Conservation (phyloP, 2,329 filamentous ascomycete species). For the Sphaerulina populicola region DNA sequence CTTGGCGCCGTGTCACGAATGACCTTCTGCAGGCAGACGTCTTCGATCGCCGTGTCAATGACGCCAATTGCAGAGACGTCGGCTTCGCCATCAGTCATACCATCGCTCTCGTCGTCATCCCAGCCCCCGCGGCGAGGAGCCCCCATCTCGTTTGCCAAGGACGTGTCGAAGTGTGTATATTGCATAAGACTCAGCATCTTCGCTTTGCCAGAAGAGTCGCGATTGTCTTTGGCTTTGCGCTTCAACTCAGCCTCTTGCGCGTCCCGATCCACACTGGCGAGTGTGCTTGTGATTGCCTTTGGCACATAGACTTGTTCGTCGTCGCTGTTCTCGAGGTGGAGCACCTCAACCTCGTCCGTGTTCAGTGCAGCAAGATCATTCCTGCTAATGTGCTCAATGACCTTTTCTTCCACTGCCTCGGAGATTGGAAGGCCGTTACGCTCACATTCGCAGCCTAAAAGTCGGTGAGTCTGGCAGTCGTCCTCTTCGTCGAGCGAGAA, state of each 20-base stretch:
- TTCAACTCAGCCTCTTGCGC: slow-evolving; percentile 32
- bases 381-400: slow-evolving; percentile 7
- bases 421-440: slow-evolving; percentile 42
- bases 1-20: slow-evolving; percentile 40
- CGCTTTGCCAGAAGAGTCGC: slow-evolving; percentile 29
- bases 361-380: slow-evolving; percentile 25
- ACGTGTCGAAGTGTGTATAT: slow-evolving; percentile 46
- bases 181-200: slow-evolving; percentile 48
- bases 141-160: slow-evolving; percentile 13
- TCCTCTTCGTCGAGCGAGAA: slow-evolving; percentile 56
- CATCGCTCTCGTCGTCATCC: background rate
- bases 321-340: slow-evolving; percentile 24
- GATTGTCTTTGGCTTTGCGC: slow-evolving; percentile 27
- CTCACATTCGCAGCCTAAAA: slow-evolving; percentile 55
- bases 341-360: slow-evolving; percentile 16
- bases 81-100: slow-evolving; percentile 23
- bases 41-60: slow-evolving; percentile 38
- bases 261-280: slow-evolving; percentile 30
- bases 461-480: slow-evolving; percentile 59
- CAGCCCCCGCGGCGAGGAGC: background rate
- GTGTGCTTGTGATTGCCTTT: slow-evolving; percentile 10
- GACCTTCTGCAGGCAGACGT: slow-evolving; percentile 44
- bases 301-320: slow-evolving; percentile 17
- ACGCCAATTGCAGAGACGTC: slow-evolving; percentile 26
- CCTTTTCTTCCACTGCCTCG: slow-evolving; percentile 21